Evolutionary conservation across 208 protist genomes (phyloP), one percentile per base, ranked within the genome.

Genomic region (Wallacemonas sp.): DNA sequence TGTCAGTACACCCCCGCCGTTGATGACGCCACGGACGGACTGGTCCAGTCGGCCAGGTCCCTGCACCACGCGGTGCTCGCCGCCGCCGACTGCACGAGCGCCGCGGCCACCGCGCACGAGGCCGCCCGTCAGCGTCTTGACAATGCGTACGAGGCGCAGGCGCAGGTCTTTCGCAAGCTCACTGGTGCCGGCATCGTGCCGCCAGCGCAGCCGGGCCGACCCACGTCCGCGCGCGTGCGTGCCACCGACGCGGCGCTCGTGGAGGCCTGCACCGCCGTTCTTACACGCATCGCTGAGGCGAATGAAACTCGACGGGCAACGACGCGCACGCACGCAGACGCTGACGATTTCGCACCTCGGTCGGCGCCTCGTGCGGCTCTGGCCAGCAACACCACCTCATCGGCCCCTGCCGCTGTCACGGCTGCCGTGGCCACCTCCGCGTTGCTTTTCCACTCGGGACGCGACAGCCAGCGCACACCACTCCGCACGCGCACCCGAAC

Each of bases 141-240:
- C 23, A 59, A 48, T 2, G 69, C 70, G 11, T 44, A 62, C 11
- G 33, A 57, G 23, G 33, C 73, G 36, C 68, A 76, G 55, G 11
- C 26, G 1, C 61, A 71, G 25, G 38, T 76, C 0, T 72, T 72
- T 42, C 26, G 50, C 20, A 81, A 76, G 45, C 70, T 81, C 32
- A 36, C 61, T 2, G 33, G 12, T 4, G 18, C 57, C 4, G 25
- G 20, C 39, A 14, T 63, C 2, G 23, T 59, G 18, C 52, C 52
- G 3, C 29, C 16, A 11, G 52, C 31, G 52, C 16, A 59, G 0
- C n/a, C 16, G 0, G 4, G 16, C 3, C 10, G 29, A 14, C 14
- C 52, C 0, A 1, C 38, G 4, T 3, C 57, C 25, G 33, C 41
- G 16, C 22, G 39, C 23, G 25, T 49, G 39, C 18, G 4, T 4